These are phyloP conservation scores for Cryphonectria japonica DNA, from an alignment of 2,329 filamentous ascomycete genomes.

Conservation along the genomic window DNA sequence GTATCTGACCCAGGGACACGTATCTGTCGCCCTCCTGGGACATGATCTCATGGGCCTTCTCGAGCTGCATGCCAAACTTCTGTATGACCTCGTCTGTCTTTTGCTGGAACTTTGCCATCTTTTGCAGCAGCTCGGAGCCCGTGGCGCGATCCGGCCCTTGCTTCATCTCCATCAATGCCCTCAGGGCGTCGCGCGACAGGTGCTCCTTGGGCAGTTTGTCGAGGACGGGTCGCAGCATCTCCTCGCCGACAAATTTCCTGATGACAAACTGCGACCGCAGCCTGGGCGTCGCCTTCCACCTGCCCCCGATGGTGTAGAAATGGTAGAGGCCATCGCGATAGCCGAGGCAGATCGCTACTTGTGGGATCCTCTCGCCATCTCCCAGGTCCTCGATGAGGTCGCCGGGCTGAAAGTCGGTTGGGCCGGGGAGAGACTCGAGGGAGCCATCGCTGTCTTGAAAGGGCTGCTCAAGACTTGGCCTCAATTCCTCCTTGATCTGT, in stretches of 20 bases:
- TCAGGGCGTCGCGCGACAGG: constrained; percentile 38
- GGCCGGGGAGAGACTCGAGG: constrained; percentile 39
- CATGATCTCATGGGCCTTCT: constrained; percentile 49
- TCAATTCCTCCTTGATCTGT: constrained; percentile 29
- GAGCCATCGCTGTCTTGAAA: constrained; percentile 44
- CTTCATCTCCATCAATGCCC: constrained; percentile 44
- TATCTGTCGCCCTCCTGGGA: constrained; percentile 46
- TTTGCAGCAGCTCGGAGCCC: constrained; percentile 48
- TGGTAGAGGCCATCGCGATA: constrained; percentile 55
- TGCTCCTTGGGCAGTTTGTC: constrained; percentile 41
- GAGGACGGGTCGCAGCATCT: constrained; percentile 48
- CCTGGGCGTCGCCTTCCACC: constrained; percentile 50
- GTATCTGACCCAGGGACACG: constrained; percentile 56
- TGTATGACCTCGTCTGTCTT: constrained; percentile 52
- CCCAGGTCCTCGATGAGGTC: constrained; percentile 54
- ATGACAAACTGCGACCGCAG: constrained; percentile 55
- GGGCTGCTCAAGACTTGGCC: constrained; percentile 31
- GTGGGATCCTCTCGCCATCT: constrained; percentile 42
- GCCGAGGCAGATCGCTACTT: constrained; percentile 59
- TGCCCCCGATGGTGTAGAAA: constrained; percentile 58
- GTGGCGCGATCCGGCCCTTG: constrained; percentile 48
- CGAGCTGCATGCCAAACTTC: constrained; percentile 51
- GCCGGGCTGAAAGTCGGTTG: constrained; percentile 43
- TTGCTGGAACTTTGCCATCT: constrained; percentile 52
- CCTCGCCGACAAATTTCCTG: constrained; percentile 47